phyloP scores from a whole-genome alignment of 2,329 filamentous ascomycete genomes.

The Lojkania enalia region DNA sequence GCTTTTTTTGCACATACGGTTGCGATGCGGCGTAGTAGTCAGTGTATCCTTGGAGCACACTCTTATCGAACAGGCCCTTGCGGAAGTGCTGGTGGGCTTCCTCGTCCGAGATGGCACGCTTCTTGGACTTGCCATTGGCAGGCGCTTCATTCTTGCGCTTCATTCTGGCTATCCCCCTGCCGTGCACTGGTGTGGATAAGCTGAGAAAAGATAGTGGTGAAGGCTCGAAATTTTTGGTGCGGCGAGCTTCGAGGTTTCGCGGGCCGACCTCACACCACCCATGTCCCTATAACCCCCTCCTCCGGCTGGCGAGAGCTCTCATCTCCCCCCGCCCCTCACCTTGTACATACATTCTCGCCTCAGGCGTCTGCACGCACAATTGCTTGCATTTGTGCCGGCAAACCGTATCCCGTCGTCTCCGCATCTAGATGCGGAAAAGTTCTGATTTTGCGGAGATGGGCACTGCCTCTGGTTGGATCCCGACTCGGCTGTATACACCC shows the following conservation, averaged over 20 bases:
- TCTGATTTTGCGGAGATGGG: constrained; percentile 4
- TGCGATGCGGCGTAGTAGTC: constrained; percentile 44
- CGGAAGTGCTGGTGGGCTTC: constrained; percentile 47
- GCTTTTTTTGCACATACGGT: constrained; percentile 34
- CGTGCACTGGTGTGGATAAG: background rate
- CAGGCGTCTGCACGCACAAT: constrained; percentile 5
- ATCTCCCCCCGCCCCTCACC: constrained; percentile 10
- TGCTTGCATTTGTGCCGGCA: background rate
- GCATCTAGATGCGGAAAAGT: too few relatives aligned
- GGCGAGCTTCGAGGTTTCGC: background rate
- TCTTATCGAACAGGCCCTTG: constrained; percentile 43
- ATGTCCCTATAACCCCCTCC: background rate
- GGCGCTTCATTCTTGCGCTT: constrained; percentile 51
- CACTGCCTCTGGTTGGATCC: constrained; percentile 17
- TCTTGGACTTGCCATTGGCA: constrained; percentile 46
- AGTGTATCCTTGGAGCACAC: constrained; percentile 39
- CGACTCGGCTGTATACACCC: constrained; percentile 8
- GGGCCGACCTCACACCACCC: constrained; percentile 2
- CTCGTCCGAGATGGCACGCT: constrained; percentile 47
- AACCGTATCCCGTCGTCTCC: too few relatives aligned
- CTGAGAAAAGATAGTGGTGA: background rate
- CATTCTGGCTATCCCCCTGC: constrained; percentile 22
- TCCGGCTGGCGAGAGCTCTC: background rate
- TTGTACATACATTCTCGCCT: background rate
- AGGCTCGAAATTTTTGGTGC: constrained; percentile 7